These are phyloP conservation scores for Diaporthe humulicola DNA, from an alignment of 2,329 filamentous ascomycete species.

Conservation along the genomic window DNA sequence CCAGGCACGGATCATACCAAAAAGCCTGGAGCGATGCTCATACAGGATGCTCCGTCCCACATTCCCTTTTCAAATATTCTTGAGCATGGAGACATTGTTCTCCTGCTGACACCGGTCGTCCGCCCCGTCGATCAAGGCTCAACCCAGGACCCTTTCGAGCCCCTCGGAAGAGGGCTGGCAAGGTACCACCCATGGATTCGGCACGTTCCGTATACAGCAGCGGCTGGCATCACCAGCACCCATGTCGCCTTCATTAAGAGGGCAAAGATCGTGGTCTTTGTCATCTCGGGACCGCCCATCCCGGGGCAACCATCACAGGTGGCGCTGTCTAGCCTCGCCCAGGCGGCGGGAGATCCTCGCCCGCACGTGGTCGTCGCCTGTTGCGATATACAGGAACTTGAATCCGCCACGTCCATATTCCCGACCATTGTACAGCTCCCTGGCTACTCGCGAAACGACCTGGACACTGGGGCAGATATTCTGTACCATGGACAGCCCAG, in stretches of 20 bases:
- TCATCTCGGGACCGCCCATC: conserved; percentile 65
- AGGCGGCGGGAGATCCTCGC: conserved; percentile 59
- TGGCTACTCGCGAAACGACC: conserved; percentile 60
- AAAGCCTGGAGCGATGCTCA: conserved; percentile 44
- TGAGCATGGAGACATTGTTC: conserved; percentile 65
- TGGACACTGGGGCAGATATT: conserved; percentile 64
- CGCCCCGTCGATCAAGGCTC: conserved; percentile 57
- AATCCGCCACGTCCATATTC: conserved; percentile 57
- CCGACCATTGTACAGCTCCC: conserved; percentile 65
- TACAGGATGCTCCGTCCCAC: conserved; percentile 59
- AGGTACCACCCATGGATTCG: conserved; percentile 71
- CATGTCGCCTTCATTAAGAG: conserved; percentile 74
- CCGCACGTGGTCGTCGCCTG: conserved; percentile 67
- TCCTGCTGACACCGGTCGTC: conserved; percentile 72
- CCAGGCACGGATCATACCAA: conserved; percentile 43
- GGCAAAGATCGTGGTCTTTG: conserved; percentile 71
- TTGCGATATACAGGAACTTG: conserved; percentile 57
- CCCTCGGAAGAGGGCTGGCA: conserved; percentile 74
- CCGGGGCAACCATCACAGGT: conserved; percentile 65
- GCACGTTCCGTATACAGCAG: conserved; percentile 79
- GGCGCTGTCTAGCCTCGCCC: conserved; percentile 61
- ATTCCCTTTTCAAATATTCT: conserved; percentile 63
- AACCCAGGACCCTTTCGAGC: conserved; percentile 76
- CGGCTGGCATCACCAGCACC: conserved; percentile 72
- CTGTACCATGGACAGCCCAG: conserved; percentile 54